Evolutionary conservation across 2,329 filamentous ascomycete genomes (phyloP).

Genomic region (Fusarium pseudocircinatum): DNA sequence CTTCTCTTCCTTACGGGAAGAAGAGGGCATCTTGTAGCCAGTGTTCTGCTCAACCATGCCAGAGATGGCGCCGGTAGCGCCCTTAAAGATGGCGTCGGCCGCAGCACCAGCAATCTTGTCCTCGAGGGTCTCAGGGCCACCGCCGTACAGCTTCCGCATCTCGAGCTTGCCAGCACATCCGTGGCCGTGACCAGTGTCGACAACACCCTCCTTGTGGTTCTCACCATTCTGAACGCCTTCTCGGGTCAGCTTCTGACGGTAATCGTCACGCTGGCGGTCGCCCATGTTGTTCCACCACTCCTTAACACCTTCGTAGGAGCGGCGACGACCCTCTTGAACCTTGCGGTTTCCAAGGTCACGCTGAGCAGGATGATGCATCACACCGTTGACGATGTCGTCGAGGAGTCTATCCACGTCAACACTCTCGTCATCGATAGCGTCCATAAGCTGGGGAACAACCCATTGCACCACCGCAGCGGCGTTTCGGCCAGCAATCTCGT

Average conservation of each 20-base stretch:
- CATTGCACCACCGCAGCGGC: conserved; percentile 82
- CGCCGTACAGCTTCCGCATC: conserved; percentile 73
- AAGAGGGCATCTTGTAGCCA: conserved; percentile 53
- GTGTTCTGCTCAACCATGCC: conserved; percentile 58
- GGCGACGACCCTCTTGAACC: conserved; percentile 73
- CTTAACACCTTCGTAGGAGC: conserved; percentile 83
- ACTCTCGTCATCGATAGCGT: conserved; percentile 83
- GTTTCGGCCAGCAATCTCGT: conserved; percentile 86
- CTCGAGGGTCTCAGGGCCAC: conserved; percentile 58
- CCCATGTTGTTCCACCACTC: conserved; percentile 82
- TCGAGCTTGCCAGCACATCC: conserved; percentile 82
- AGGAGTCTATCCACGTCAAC: conserved; percentile 76
- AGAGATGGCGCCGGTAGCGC: conserved; percentile 64
- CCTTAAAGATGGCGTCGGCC: conserved; percentile 65
- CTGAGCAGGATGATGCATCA: conserved; percentile 89
- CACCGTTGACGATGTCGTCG: conserved; percentile 80
- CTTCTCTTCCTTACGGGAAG: conserved; percentile 52
- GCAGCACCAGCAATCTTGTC: conserved; percentile 66
- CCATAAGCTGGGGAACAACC: conserved; percentile 89
- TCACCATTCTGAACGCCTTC: conserved; percentile 78
- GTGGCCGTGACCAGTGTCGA: conserved; percentile 86
- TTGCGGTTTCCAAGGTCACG: conserved; percentile 76
- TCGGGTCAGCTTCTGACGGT: conserved; percentile 79
- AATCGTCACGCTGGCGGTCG: conserved; percentile 69
- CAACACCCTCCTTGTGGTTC: conserved; percentile 87